Evolutionary conservation across 805 yeast species (phyloP), one percentile per base, ranked within the genome.

Genomic region (Ogataea zsoltii): DNA sequence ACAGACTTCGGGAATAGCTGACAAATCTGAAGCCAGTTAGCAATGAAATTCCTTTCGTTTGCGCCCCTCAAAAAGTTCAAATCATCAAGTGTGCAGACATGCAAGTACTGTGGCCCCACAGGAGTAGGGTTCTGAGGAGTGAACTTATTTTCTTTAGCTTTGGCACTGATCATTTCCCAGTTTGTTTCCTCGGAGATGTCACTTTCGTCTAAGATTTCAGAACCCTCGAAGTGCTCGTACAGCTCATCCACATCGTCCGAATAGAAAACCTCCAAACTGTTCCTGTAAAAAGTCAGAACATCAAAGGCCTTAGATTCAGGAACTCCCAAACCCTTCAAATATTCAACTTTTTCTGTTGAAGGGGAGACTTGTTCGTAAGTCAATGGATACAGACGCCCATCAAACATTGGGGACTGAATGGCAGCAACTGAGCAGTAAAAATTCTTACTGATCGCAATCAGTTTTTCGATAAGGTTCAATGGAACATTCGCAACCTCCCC

Each of bases 361-460:
- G 77, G 76, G 6, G 69, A 59, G 2, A 74, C 77, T 19, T 70
- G 66, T 39, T 64, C 66, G 48, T 55, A 68, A 46, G 36, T 63
- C 66, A 66, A 66, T 33, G 68, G 72, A 58, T 57, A 71, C 33
- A 68, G 54, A 31, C 61, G 52, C 21, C 72, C 74, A 34, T 65
- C 68, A 31, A 57, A 65, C 7, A 57, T 65, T 7, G 64, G 63
- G 4, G 62, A 56, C 16, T 57, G 63, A 2, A 63, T 61, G 17
- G 71, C 74, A 5, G 70, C 65, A n/a, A 62, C 60, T 1, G 63
- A 57, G 9, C 62, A 62, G 51, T 67, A 77, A 1, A 74, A 65
- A 38, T 71, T 67, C 38, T 70, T 71, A 25, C 77, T 59, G 33
- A 82, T 66, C 2, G 67, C 60, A 14, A 80, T 62, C 1, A 80